These are phyloP conservation scores for Magnolia kwangsiensis DNA, from an alignment of 164 flowering plant genomes.

Conservation along the genomic window DNA sequence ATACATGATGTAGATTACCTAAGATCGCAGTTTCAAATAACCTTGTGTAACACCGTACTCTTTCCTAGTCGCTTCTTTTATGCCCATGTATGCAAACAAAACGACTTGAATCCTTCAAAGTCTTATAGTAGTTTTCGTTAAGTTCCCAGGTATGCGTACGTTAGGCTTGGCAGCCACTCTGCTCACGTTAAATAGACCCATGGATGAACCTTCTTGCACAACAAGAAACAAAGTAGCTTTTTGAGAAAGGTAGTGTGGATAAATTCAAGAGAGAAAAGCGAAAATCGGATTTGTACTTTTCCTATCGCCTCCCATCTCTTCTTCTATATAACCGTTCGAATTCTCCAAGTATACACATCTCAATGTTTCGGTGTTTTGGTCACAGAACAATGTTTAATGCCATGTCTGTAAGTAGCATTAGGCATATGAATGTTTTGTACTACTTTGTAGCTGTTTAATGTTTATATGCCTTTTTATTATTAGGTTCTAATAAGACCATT, in stretches of 20 bases:
- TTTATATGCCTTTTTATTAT: not conserved
- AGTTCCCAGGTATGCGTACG: not conserved
- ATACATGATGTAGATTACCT: not conserved
- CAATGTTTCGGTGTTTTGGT: slow-evolving; percentile 35
- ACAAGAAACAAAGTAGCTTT: slow-evolving; percentile 16
- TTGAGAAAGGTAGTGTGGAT: not conserved
- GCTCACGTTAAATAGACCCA: slow-evolving; percentile 1
- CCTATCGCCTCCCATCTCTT: not conserved
- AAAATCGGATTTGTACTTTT: not conserved
- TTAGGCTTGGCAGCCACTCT: not conserved
- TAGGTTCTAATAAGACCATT: too few species aligned
- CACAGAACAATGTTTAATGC: slow-evolving; percentile 29
- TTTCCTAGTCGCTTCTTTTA: not conserved
- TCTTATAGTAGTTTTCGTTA: not conserved
- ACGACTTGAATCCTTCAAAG: not conserved
- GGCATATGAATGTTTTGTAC: not conserved
- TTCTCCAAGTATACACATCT: not conserved
- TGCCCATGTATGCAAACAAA: not conserved
- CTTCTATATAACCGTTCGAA: slow-evolving; percentile 5
- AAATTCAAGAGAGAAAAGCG: not conserved
- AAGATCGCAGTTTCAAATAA: not conserved
- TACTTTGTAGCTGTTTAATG: too few species aligned
- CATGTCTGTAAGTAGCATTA: slow-evolving; percentile 38
- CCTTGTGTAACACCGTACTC: not conserved
- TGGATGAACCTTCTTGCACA: slow-evolving; percentile 5